Evolutionary conservation across 805 yeast species (phyloP), one percentile per base, ranked within the genome.

Genomic region (Myxozyma monticola): DNA sequence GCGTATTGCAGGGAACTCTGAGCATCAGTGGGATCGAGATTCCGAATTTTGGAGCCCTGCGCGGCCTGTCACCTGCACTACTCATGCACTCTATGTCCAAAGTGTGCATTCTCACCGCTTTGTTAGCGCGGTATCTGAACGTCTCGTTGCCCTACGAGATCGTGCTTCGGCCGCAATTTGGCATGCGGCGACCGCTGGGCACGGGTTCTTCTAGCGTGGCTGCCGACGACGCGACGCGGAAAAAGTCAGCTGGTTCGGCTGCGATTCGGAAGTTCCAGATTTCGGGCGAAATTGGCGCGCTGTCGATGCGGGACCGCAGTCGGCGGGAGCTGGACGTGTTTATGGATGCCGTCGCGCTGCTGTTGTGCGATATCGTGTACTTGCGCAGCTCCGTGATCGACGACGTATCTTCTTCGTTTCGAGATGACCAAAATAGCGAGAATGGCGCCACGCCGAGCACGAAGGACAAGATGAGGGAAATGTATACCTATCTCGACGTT

Each of bases 111-210:
- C 29, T 51, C 4, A 31, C 43, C 12, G 28, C 35, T 10, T 26
- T 39, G 18, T 18, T 49, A 21, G 45, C 57, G 4, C 39, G 22
- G 15, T 43, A 43, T n/a, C 42, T 44, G n/a, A 51, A 43, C 21
- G 46, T 52, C n/a, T 31, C 17, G 29, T 40, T 52, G 17, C 57
- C 57, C 7, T 43, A 44, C 29, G 55, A 52, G 24, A 49, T 52
- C 10, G 37, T 45, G 5, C 43, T 39, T 8, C 39, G 45, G 4
- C 51, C 51, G 18, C 37, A 41, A 8, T 35, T 42, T 8, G 52
- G 45, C 14, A 22, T 47, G 24, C 37, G 40, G 24, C 45, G 47
- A 12, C 39, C 42, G 33, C 54, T 36, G 17, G 28, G 26, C 8
- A 29, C 31, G 15, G 44, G 28, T 8, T 21, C 34, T 6, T 26